Evolutionary conservation across 2,329 filamentous ascomycete genomes (phyloP).

Genomic region (Pseudocercospora vitis): DNA sequence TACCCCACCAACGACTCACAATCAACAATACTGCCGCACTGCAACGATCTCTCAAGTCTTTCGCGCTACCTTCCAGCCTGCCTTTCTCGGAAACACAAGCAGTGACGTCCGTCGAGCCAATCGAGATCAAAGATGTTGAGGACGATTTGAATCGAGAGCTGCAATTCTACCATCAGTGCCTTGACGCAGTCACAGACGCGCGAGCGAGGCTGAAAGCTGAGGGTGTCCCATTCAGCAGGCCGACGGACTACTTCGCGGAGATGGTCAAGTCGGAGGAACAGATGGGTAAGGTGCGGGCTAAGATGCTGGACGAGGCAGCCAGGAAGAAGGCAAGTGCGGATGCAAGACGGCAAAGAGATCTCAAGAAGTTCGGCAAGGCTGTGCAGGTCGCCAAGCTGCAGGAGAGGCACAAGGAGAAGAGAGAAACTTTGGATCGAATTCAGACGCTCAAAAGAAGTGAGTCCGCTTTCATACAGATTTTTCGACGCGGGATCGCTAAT

Average conservation of each 20-base stretch:
- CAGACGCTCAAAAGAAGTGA: constrained; percentile 91
- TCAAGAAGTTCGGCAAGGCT: constrained; percentile 99
- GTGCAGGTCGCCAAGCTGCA: constrained; percentile 95
- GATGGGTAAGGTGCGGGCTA: constrained; percentile 94
- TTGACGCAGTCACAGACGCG: constrained; percentile 73
- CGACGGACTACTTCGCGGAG: constrained; percentile 95
- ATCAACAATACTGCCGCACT: constrained; percentile 97
- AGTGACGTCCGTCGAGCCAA: constrained; percentile 66
- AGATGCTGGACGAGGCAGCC: constrained; percentile 87
- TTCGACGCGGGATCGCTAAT: constrained; percentile 26
- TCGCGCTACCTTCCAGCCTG: constrained; percentile 67
- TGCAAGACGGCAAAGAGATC: constrained; percentile 84
- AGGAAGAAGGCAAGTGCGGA: constrained; percentile 89
- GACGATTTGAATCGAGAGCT: constrained; percentile 92
- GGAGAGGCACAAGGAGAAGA: constrained; percentile 89
- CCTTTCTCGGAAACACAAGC: constrained; percentile 83
- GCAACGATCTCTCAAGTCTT: constrained; percentile 74
- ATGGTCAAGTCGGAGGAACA: constrained; percentile 99
- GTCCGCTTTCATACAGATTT: constrained; percentile 40
- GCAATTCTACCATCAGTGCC: constrained; percentile 86
- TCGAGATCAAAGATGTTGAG: constrained; percentile 77
- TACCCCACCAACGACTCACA: constrained; percentile 87
- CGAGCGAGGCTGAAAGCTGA: constrained; percentile 77
- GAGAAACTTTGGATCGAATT: constrained; percentile 92
- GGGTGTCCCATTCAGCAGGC: constrained; percentile 80